Conservation (phyloP, 2,329 filamentous ascomycete genomes). For the Diaporthe helianthi region DNA sequence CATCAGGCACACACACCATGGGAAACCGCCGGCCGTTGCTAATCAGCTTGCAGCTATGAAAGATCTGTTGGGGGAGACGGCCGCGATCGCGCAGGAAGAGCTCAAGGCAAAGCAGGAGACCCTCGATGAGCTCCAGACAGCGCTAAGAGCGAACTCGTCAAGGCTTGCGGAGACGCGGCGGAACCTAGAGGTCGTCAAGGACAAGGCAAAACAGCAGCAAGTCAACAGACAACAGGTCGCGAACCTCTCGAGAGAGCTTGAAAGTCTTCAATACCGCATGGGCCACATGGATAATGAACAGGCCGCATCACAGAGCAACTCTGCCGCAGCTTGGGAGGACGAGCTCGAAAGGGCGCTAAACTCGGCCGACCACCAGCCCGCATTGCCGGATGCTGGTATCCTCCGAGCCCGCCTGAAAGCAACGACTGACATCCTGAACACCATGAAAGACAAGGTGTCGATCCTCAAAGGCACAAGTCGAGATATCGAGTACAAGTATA, state of each 20-base stretch:
- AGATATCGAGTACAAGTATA: conserved; percentile 86
- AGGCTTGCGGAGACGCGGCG: conserved; percentile 80
- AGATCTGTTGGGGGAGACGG: conserved; percentile 79
- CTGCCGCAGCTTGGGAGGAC: conserved; percentile 60
- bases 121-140: conserved; percentile 81
- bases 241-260: conserved; percentile 78
- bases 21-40: conserved; percentile 27
- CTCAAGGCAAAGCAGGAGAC: conserved; percentile 83
- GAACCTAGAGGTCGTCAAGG: conserved; percentile 73
- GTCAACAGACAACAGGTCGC: conserved; percentile 74
- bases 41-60: conserved; percentile 72
- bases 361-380: conserved; percentile 49
- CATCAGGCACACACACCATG: neutral
- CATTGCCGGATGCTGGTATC: conserved; percentile 65
- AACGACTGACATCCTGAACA: conserved; percentile 72
- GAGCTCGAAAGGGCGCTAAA: conserved; percentile 58
- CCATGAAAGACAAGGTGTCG: conserved; percentile 71
- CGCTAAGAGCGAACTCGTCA: conserved; percentile 80
- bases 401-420: conserved; percentile 74
- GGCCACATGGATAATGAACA: conserved; percentile 54
- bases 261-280: conserved; percentile 69
- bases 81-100: conserved; percentile 79
- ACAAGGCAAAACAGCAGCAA: conserved; percentile 68
- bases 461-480: conserved; percentile 79
- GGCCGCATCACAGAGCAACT: conserved; percentile 53